Percentiles rank a stretch among this genome's conserved stretches.
Evolutionary conservation across 345 rosid species (phyloP).

Genomic region (Euphorbia pulcherrima): DNA sequence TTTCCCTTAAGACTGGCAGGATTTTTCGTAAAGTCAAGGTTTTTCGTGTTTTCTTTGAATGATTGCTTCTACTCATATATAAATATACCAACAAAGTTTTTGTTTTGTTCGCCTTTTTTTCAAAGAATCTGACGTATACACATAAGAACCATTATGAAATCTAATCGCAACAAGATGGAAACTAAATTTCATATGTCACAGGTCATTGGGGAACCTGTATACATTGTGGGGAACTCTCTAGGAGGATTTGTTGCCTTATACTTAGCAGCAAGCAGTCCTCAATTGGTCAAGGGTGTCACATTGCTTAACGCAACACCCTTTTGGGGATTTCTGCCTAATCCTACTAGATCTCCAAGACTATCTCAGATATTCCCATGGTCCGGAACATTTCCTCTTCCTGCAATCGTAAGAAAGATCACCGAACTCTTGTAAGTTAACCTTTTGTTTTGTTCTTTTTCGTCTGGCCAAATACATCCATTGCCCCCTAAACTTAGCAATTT

Average conservation of each 20-base stretch:
- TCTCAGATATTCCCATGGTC: conserved; percentile 80
- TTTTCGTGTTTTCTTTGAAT: neutral
- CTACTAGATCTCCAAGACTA: conserved; percentile 58
- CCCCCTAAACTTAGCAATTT: too few species aligned
- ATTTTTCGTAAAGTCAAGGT: neutral
- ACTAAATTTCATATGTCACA: conserved; percentile 24
- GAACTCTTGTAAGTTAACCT: conserved; percentile 58
- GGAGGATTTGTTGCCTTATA: conserved; percentile 87
- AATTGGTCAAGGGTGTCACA: conserved; percentile 82
- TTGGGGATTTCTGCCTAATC: conserved; percentile 96
- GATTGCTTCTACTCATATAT: neutral
- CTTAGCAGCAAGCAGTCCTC: conserved; percentile 81
- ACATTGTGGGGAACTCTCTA: conserved; percentile 83
- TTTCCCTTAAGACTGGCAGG: neutral
- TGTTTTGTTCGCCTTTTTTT: neutral
- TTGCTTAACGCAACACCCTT: conserved; percentile 95
- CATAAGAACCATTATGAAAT: neutral
- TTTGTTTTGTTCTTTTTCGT: conserved; percentile 1
- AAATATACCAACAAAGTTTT: neutral
- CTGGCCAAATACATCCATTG: too few species aligned
- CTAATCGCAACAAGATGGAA: neutral
- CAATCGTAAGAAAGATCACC: conserved; percentile 63
- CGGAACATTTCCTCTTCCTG: conserved; percentile 89
- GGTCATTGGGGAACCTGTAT: conserved; percentile 91
- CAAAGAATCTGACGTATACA: neutral